These are phyloP conservation scores for Curvularia eragrostidis DNA, from an alignment of 2,329 filamentous ascomycete species.

Conservation along the genomic window DNA sequence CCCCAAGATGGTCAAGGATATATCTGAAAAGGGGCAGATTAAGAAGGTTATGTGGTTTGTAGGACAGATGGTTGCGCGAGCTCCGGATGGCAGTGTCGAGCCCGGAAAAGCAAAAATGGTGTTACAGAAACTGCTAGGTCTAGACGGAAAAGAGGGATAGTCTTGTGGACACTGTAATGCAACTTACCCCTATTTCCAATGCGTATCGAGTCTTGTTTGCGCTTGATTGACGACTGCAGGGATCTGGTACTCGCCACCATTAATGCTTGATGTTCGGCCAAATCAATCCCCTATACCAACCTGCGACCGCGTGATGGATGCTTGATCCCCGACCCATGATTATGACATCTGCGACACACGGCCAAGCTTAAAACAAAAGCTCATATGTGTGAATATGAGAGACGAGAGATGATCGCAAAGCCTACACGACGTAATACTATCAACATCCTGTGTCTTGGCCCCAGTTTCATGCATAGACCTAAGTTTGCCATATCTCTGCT, in stretches of 20 bases:
- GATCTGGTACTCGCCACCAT: constrained; percentile 3
- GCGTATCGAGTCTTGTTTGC: not conserved
- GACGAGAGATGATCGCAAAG: not conserved
- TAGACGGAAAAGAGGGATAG: constrained; percentile 9
- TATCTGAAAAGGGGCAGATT: constrained; percentile 64
- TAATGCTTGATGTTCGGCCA: constrained; percentile 1
- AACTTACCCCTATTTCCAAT: not conserved
- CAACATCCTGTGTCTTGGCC: not conserved
- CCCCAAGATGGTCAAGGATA: constrained; percentile 64
- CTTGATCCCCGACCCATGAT: not conserved
- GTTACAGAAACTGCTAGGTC: constrained; percentile 57
- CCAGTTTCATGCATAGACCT: not conserved
- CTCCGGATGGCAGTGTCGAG: constrained; percentile 67
- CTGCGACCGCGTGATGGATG: not conserved
- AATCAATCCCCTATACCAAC: not conserved
- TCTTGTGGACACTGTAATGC: constrained; percentile 9
- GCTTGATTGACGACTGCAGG: constrained; percentile 1
- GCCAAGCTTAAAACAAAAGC: not conserved
- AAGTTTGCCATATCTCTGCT: not conserved
- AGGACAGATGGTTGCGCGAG: constrained; percentile 70
- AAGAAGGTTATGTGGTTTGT: constrained; percentile 74
- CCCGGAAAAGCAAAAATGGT: constrained; percentile 64
- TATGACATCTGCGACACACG: not conserved
- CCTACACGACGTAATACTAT: not conserved
- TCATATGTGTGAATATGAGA: not conserved